Evolutionary conservation across 306 rosid genomes (phyloP).

Genomic region (Sesbania bispinosa): DNA sequence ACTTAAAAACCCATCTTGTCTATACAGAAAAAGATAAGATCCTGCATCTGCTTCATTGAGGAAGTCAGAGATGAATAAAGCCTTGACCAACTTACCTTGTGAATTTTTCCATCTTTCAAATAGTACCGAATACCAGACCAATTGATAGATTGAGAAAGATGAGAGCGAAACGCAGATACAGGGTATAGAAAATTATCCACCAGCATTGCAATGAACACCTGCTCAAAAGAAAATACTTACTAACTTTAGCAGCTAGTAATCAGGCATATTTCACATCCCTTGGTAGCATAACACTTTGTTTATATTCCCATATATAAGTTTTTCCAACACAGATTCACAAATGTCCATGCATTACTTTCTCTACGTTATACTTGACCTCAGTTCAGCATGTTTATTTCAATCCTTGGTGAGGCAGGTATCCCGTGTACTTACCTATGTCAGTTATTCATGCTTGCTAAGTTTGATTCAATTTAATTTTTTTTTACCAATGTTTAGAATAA

Average conservation of each 20-base stretch:
- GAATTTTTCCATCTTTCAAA: slow-evolving; percentile 82
- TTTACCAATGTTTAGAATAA: background rate
- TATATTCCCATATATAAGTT: background rate
- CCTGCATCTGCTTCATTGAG: background rate
- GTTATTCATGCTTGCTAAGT: slow-evolving; percentile 11
- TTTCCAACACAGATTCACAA: background rate
- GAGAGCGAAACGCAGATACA: slow-evolving; percentile 86
- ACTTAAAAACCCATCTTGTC: slow-evolving; percentile 25
- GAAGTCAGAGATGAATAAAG: slow-evolving; percentile 16
- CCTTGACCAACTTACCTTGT: slow-evolving; percentile 55
- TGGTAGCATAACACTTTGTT: slow-evolving; percentile 12
- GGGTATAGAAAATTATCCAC: slow-evolving; percentile 97
- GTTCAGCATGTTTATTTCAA: background rate
- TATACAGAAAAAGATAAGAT: background rate
- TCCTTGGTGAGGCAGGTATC: background rate
- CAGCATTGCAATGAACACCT: slow-evolving; percentile 87
- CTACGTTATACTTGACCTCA: background rate
- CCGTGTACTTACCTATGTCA: background rate
- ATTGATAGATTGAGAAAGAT: slow-evolving; percentile 85
- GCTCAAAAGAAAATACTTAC: slow-evolving; percentile 38
- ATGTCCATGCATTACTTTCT: slow-evolving; percentile 14
- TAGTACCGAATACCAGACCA: slow-evolving; percentile 96
- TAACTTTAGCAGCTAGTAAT: slow-evolving; percentile 24
- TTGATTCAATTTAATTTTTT: slow-evolving; percentile 7
- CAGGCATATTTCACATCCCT: slow-evolving; percentile 18